phyloP scores from a whole-genome alignment of 768 basidiomycete species.

The Tubosaeta sp. region DNA sequence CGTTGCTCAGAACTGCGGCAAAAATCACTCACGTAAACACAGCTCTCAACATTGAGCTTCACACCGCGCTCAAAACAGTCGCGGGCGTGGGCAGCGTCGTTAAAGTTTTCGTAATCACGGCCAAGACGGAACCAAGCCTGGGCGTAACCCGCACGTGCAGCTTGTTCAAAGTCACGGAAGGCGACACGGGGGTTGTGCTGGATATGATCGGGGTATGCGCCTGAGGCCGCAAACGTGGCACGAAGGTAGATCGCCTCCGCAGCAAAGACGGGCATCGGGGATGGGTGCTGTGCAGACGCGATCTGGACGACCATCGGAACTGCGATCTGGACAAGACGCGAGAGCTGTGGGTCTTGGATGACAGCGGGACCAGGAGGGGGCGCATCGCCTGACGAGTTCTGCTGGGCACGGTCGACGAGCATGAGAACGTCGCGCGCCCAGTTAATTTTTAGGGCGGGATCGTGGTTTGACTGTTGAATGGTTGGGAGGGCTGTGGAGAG shows the following conservation, averaged over 20 bases:
- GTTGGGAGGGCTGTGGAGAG: constrained; percentile 49
- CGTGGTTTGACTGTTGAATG: constrained; percentile 51
- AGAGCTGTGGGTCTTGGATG: constrained; percentile 57
- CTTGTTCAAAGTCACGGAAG: constrained; percentile 85
- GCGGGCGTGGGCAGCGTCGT: constrained; percentile 65
- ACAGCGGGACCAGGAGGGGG: constrained; percentile 46
- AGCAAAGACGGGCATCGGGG: constrained; percentile 39
- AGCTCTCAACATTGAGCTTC: constrained; percentile 69
- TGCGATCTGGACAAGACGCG: constrained; percentile 57
- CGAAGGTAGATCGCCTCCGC: constrained; percentile 76
- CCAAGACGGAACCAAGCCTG: constrained; percentile 92
- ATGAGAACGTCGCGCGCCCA: constrained; percentile 85
- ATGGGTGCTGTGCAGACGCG: constrained; percentile 34
- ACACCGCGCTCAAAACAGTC: constrained; percentile 87
- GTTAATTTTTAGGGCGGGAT: constrained; percentile 57
- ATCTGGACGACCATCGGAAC: constrained; percentile 61
- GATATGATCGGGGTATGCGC: constrained; percentile 62
- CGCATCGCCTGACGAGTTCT: constrained; percentile 39
- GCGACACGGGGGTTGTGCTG: constrained; percentile 69
- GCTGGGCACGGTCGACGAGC: constrained; percentile 58
- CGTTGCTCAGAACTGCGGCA: not conserved
- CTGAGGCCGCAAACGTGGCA: constrained; percentile 69
- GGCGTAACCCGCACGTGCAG: constrained; percentile 71
- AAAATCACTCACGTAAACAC: constrained; percentile 60
- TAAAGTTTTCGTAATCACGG: constrained; percentile 86